Percentiles rank a stretch among this genome's conserved stretches.
Evolutionary conservation across 192 early-diverging fungal species (phyloP).

Genomic region (Phlyctochytrium planicorne): DNA sequence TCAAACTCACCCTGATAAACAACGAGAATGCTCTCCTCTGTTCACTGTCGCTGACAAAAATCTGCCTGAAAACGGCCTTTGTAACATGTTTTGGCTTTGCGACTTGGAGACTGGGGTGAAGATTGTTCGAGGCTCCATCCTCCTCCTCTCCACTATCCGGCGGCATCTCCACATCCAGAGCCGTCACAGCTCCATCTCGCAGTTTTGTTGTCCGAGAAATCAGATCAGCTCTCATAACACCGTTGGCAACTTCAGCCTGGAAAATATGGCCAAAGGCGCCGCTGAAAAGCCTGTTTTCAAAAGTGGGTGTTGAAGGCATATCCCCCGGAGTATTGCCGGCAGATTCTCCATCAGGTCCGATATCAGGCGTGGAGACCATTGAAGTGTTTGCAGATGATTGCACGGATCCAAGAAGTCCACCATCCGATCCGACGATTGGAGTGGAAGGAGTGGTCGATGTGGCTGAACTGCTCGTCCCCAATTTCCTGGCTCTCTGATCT

Average conservation of each 20-base stretch:
- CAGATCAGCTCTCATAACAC: conserved; percentile 20
- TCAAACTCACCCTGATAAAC: conserved; percentile 12
- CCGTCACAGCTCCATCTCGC: conserved; percentile 7
- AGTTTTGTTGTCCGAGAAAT: conserved; percentile 12
- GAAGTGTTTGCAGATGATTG: neutral
- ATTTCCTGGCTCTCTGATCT: too few species aligned
- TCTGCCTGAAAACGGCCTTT: conserved; percentile 70
- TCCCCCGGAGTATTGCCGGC: neutral
- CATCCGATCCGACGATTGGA: neutral
- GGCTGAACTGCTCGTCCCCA: too few species aligned
- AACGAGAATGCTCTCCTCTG: conserved; percentile 44
- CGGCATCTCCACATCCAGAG: neutral
- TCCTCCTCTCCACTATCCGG: neutral
- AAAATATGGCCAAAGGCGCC: conserved; percentile 7
- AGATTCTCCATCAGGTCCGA: neutral
- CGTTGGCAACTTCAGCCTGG: conserved; percentile 7
- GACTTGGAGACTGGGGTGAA: neutral
- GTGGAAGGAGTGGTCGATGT: too few species aligned
- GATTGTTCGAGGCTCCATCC: neutral
- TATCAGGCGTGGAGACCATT: neutral
- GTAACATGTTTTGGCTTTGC: conserved; percentile 29
- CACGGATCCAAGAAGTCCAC: neutral
- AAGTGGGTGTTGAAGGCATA: neutral
- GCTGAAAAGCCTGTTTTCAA: neutral
- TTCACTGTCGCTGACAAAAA: conserved; percentile 84